Evolutionary conservation across 805 yeast species (phyloP).

Genomic region (Torulaspora maleeae): DNA sequence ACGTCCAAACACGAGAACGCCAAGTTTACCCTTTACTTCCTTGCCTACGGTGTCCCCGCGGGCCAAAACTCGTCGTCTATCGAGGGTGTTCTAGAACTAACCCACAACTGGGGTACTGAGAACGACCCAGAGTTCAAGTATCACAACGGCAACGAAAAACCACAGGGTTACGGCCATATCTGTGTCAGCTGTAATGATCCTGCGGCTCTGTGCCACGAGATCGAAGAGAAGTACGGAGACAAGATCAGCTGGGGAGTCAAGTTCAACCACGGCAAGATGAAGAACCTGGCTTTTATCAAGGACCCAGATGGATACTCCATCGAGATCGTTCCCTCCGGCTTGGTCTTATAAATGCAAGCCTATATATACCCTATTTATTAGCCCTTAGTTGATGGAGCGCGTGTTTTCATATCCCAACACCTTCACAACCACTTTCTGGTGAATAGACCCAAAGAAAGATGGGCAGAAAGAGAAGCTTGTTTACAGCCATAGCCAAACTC

Average conservation of each 20-base stretch:
- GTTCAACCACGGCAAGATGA: conserved; percentile 52
- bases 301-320: conserved; percentile 92
- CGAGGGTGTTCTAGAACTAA: conserved; percentile 79
- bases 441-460: not conserved
- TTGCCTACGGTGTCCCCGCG: conserved; percentile 53
- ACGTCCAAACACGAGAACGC: conserved; percentile 59
- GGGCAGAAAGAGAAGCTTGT: not conserved
- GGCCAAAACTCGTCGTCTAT: conserved; percentile 43
- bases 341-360: conserved; percentile 6
- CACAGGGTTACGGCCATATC: conserved; percentile 84
- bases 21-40: conserved; percentile 77
- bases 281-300: conserved; percentile 62
- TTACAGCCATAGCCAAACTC: not conserved
- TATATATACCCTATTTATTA: not conserved
- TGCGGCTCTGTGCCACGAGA: conserved; percentile 40
- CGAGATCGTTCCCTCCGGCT: conserved; percentile 55
- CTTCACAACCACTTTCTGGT: not conserved
- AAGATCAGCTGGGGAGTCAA: conserved; percentile 56
- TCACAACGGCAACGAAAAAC: conserved; percentile 75
- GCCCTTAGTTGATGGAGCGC: not conserved
- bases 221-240: conserved; percentile 45
- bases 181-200: conserved; percentile 69
- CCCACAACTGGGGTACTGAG: conserved; percentile 96
- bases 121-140: conserved; percentile 66
- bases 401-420: not conserved